These are phyloP conservation scores for Talaromyces islandicus DNA, from an alignment of 2,329 filamentous ascomycete genomes.

Conservation along the genomic window DNA sequence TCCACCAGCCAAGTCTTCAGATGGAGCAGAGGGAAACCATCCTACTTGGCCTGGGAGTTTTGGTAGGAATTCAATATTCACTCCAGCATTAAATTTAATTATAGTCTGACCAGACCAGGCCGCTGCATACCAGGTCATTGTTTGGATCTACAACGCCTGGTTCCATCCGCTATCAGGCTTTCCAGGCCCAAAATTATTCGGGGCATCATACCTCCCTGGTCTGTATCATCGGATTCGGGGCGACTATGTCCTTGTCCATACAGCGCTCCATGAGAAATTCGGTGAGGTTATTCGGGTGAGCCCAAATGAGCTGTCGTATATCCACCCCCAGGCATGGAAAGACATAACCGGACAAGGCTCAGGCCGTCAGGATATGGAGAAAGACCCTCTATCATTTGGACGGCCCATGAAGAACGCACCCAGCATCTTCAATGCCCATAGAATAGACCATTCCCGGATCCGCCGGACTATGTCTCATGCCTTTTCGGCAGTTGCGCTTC, in stretches of 20 bases:
- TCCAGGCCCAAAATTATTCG: background rate
- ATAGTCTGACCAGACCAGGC: background rate
- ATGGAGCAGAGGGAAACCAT: background rate
- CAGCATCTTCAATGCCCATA: constrained; percentile 20
- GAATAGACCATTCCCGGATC: constrained; percentile 23
- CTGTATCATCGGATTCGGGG: background rate
- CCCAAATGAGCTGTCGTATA: constrained; percentile 8
- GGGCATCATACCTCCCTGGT: background rate
- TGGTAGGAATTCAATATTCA: background rate
- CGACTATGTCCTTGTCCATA: background rate
- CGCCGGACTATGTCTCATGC: constrained; percentile 28
- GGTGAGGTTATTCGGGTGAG: constrained; percentile 5
- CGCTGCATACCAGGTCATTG: background rate
- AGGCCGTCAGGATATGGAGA: background rate
- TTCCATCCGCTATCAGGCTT: background rate
- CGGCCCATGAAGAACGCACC: background rate
- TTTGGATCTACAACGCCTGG: background rate
- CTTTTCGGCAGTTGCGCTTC: constrained; percentile 29
- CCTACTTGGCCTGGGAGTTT: background rate
- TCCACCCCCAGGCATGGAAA: constrained; percentile 7
- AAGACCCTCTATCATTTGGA: background rate
- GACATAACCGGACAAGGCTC: background rate
- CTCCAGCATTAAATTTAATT: background rate
- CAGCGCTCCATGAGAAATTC: background rate
- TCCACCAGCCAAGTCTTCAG: background rate